These are phyloP conservation scores for Coemansia sp. DNA, from an alignment of 192 early-diverging fungal genomes.

Conservation along the genomic window DNA sequence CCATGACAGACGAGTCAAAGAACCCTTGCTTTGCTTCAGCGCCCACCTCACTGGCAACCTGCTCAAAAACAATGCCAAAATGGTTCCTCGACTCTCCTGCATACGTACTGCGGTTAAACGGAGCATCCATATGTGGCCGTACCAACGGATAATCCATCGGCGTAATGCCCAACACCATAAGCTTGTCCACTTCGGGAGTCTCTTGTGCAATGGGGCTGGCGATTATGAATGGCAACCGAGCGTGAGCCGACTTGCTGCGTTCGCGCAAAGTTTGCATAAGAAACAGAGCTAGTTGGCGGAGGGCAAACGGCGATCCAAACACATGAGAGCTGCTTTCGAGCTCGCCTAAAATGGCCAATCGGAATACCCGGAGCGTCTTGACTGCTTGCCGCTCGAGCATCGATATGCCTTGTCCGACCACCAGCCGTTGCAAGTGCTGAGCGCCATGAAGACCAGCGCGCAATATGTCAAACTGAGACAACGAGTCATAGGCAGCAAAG, in stretches of 20 bases:
- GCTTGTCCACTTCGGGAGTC: constrained; percentile 53
- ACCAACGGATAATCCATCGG: constrained; percentile 50
- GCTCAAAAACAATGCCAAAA: constrained; percentile 83
- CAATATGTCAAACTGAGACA: constrained; percentile 49
- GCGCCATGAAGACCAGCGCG: constrained; percentile 67
- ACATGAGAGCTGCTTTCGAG: constrained; percentile 30
- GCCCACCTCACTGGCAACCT: constrained; percentile 65
- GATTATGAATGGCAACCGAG: constrained; percentile 72
- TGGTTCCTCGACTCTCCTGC: constrained; percentile 57
- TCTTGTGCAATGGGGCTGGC: constrained; percentile 61
- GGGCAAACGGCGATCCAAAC: constrained; percentile 63
- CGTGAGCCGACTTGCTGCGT: constrained; percentile 21
- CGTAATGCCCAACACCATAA: constrained; percentile 70
- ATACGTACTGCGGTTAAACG: constrained; percentile 33
- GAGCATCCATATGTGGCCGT: constrained; percentile 55
- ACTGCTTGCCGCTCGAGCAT: constrained; percentile 81
- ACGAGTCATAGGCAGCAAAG: constrained; percentile 86
- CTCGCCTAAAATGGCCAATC: constrained; percentile 70
- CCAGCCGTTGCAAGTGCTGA: constrained; percentile 71
- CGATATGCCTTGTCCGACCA: constrained; percentile 74
- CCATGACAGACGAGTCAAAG: constrained; percentile 82
- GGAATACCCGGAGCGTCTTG: constrained; percentile 71
- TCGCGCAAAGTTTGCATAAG: constrained; percentile 67
- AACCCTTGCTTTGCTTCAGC: constrained; percentile 69
- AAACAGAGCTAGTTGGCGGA: constrained; percentile 80